Evolutionary conservation across 768 basidiomycete species (phyloP), one percentile per base, ranked within the genome.

Genomic region (Lentinula raphanica): DNA sequence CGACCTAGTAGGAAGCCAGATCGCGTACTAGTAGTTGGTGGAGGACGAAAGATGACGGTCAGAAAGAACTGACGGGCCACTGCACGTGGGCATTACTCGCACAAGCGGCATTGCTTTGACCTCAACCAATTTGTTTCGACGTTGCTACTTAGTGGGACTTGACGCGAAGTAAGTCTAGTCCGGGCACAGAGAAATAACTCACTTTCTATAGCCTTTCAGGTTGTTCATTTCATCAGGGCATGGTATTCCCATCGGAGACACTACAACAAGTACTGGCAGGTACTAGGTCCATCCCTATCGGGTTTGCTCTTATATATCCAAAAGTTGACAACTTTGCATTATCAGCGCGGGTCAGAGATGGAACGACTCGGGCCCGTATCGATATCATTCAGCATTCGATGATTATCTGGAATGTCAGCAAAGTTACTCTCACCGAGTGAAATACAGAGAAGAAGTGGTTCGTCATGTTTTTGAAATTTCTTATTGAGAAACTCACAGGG

Each of bases 221-320:
- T 35, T 35, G 8, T 35, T 35, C n/a, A n/a, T 35, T 13, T 13
- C 32, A 35, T 35, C 32, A 35, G 32, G 32, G 32, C 32, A 35
- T 35, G 42, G 21, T 44, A 44, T 44, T 21, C 12, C 42, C 19
- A 21, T 44, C 42, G 42, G 42, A 44, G 42, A 44, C n/a, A n/a
- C 42, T n/a, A n/a, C 38, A 15, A 39, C 17, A n/a, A n/a, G n/a
- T n/a, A 44, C 42, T 44, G 21, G 42, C 42, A 44, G 42, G 42
- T 44, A 44, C 21, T 44, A 44, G 42, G 19, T 53, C 51, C 51
- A 53, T 39, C 36, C 21, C 35, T 36, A 53, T 53, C 51, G 51
- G 51, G 36, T 21, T 23, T 53, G 51, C 36, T 53, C 25, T 53
- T 39, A 15, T 39, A 19, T 53, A 32, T 32, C 19, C 36, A 32